phyloP scores from a whole-genome alignment of 176 grass and related monocot species.

The Dactylis glomerata region DNA sequence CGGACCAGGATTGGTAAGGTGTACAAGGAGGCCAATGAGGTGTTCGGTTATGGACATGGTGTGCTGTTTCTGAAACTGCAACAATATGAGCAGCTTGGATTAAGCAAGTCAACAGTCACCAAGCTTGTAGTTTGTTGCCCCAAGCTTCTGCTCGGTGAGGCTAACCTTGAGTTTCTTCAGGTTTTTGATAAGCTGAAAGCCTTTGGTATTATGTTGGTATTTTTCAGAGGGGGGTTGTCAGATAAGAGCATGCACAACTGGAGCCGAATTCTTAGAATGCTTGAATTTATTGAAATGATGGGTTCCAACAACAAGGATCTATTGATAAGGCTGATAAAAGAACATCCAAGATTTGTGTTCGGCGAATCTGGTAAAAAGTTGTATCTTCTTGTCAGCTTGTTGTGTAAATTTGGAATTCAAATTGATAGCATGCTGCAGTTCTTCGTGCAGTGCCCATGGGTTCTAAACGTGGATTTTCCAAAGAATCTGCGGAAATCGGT shows the following conservation, averaged over 20 bases:
- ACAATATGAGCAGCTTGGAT: slow-evolving; percentile 45
- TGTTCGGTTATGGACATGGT: slow-evolving; percentile 37
- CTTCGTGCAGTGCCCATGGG: slow-evolving; percentile 36
- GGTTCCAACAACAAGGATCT: slow-evolving; percentile 36
- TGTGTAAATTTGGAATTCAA: slow-evolving; percentile 50
- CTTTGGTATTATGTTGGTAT: slow-evolving; percentile 42
- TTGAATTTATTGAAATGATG: slow-evolving; percentile 45
- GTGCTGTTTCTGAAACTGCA: slow-evolving; percentile 39
- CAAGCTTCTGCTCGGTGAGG: slow-evolving; percentile 38
- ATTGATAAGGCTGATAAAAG: slow-evolving; percentile 42
- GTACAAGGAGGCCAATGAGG: slow-evolving; percentile 46
- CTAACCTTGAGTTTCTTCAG: slow-evolving; percentile 37
- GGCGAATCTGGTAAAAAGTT: slow-evolving; percentile 57
- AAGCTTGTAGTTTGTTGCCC: slow-evolving; percentile 54
- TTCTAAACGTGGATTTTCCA: slow-evolving; percentile 39
- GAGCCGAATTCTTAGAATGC: slow-evolving; percentile 44
- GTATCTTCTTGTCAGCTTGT: slow-evolving; percentile 44
- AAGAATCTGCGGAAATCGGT: slow-evolving; percentile 41
- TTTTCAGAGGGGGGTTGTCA: slow-evolving; percentile 48
- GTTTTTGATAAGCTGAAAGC: slow-evolving; percentile 46
- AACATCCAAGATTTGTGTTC: slow-evolving; percentile 55
- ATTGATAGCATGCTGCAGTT: slow-evolving; percentile 39
- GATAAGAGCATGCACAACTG: slow-evolving; percentile 50
- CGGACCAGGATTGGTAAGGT: slow-evolving; percentile 53
- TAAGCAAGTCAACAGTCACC: slow-evolving; percentile 37